Evolutionary conservation across 805 yeast genomes (phyloP), one percentile per base, ranked within the genome.

Genomic region (Candida qinlingensis): DNA sequence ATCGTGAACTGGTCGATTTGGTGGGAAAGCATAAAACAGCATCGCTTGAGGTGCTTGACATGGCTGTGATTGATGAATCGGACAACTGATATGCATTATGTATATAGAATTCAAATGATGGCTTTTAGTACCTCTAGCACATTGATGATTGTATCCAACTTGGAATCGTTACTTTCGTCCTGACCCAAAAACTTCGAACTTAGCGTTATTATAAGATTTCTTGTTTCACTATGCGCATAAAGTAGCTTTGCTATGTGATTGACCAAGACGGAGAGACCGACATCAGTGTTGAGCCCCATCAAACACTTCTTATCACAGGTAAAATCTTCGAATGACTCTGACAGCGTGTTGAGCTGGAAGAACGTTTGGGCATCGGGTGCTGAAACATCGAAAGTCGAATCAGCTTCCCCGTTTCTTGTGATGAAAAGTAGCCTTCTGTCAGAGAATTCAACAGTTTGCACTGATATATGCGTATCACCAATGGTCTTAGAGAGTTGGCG

Each of bases 11-110:
- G 27, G 85, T 84, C 3, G 84, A 80, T 43, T 55, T 84, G 6
- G 73, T 78, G 13, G 77, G 68, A 6, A 65, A 69, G 37, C 68
- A 78, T 29, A 73, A 73, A 48, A 79, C 82, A 4, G 94, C 89
- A 2, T 70, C 80, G 2, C 73, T 90, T 4, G 96, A 91, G 64
- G 94, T 91, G 7, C 67, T 91, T 51, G 96, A 89, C 57, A 84
- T 87, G 85, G 92, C 96, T 12, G 96, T 87, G 9, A 74, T 85
- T n/a, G 82, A 80, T 52, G 84, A 81, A 48, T 73, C 72, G n/a
- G 76, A 71, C 19, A 59, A 47, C 25, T 60, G 53, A 37, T 34
- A 37, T n/a, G 35, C 27, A 25, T 25, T 3, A 10, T 12, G 25
- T 36, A 7, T 36, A 7, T 36, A 27, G 42, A n/a, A 41, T 33